Evolutionary conservation across 2,329 filamentous ascomycete species (phyloP), one percentile per base, ranked within the genome.

Genomic region (Fusarium agapanthi): DNA sequence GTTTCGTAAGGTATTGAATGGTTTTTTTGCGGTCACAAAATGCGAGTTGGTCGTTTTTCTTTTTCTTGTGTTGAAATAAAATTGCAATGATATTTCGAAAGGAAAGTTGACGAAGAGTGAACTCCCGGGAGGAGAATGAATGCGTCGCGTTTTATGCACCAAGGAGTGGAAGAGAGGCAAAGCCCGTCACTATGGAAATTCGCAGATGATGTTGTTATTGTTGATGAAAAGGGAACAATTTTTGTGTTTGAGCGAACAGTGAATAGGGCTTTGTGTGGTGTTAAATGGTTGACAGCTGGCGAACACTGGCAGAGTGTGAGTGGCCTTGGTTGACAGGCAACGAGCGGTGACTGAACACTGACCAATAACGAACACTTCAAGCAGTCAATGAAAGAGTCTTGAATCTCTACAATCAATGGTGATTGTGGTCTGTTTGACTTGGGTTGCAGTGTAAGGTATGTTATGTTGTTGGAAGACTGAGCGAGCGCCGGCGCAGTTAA

Each of bases 231-330:
- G 26, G 28, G 38, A 61, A 56, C 63, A 62, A 57, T 43, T 65
- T 61, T 69, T 70, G 56, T 70, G 71, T 67, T 63, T 26, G 60
- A 34, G 48, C 47, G 66, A 73, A 67, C 68, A 74, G 63, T 62
- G 67, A 71, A 68, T 51, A 63, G 50, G 32, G 51, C 20, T 67
- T 60, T 60, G 26, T 65, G 41, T 65, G 41, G 45, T 41, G 56
- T 54, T 34, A 10, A 38, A 63, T 66, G 50, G 34, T 67, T 56
- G 59, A 53, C 74, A 67, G 71, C 71, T 77, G 75, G 71, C 74
- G 63, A 73, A 66, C 72, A 73, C 72, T 74, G 72, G 28, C 41
- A 61, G 63, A 55, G 61, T 66, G 53, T 60, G 40, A 65, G 63
- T 40, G 40, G 47, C 43, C 16, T 45, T 26, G 37, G 34, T 65